These are phyloP conservation scores for Digitaria exilis DNA, from an alignment of 202 grass and related monocot species.

Conservation along the genomic window DNA sequence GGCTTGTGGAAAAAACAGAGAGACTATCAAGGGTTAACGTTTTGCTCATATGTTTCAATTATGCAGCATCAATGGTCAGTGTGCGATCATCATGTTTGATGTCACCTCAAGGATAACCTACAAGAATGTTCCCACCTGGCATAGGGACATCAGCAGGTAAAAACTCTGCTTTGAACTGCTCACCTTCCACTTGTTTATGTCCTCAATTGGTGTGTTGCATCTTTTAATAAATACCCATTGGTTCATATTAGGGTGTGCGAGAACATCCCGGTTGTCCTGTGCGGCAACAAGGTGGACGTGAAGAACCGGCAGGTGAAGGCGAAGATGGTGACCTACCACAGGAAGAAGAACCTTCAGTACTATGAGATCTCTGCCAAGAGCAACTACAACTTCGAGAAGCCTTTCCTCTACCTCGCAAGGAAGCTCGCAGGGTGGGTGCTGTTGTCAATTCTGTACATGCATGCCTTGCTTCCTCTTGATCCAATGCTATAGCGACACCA, in stretches of 20 bases:
- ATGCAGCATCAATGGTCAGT: slow-evolving; percentile 68
- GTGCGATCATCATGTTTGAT: slow-evolving; percentile 72
- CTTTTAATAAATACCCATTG: background rate
- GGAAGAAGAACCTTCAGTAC: slow-evolving; percentile 73
- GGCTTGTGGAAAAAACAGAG: background rate
- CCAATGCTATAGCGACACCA: background rate
- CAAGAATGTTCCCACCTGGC: slow-evolving; percentile 73
- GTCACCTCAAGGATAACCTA: slow-evolving; percentile 61
- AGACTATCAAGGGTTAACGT: background rate
- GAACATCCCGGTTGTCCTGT: slow-evolving; percentile 61
- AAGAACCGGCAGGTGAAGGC: slow-evolving; percentile 73
- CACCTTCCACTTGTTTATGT: background rate
- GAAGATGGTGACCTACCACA: slow-evolving; percentile 64
- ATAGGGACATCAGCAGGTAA: slow-evolving; percentile 63
- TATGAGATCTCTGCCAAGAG: slow-evolving; percentile 75
- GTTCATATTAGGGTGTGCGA: slow-evolving; percentile 50
- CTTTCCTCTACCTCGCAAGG: slow-evolving; percentile 66
- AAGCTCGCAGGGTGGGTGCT: slow-evolving; percentile 57
- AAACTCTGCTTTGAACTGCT: background rate
- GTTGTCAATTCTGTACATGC: background rate
- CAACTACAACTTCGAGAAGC: slow-evolving; percentile 76
- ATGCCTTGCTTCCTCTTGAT: background rate
- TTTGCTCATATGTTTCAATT: background rate
- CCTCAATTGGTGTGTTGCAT: background rate
- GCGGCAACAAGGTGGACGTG: slow-evolving; percentile 68